Evolutionary conservation across 768 basidiomycete genomes (phyloP), one percentile per base, ranked within the genome.

Genomic region (Lactarius indigo): DNA sequence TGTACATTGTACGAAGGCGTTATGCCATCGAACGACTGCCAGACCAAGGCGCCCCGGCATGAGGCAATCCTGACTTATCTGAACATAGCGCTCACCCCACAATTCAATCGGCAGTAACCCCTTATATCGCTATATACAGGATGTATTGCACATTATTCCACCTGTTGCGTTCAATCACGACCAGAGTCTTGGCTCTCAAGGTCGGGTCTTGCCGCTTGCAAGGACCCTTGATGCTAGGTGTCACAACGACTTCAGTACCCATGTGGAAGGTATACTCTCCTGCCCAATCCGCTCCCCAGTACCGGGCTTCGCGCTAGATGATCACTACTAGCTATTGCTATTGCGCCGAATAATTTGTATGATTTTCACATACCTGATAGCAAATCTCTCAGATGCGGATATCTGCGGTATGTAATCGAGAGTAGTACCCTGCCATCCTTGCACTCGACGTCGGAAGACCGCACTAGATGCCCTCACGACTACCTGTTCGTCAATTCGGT

Each of bases 1-100:
- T 98, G 96, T 98, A 98, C 76, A 97, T 99, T 71, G 93, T 94
- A 69, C 87, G 87, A 75, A 82, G 91, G 74, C 83, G 90, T 74
- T 99, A 98, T 74, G 94, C 96, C 37, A 95, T 98, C 65, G 97
- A 98, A 77, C 82, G 96, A 59, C 78, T 98, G 60, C 97, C 97
- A 50, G 97, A 98, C 76, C 92, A 94, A 77, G 94, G 92, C 39
- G 91, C 91, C 20, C 90, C 92, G n/a, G 69, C 64, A 52, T 75
- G 65, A 70, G 37, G 6, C 33, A 17, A 30, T 15, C 2, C 13
- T 37, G 6, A 30, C 30, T 54, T 55, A 2, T 35, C 17, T 30
- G 44, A 39, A 42, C 35, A 35, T 30, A 5, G 20, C 17, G 5
- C 57, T 55, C 33, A 64, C 56, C n/a, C 52, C 10, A 35, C 5